phyloP scores from a whole-genome alignment of 2,329 filamentous ascomycete genomes.

The Waltergamsia citrina region DNA sequence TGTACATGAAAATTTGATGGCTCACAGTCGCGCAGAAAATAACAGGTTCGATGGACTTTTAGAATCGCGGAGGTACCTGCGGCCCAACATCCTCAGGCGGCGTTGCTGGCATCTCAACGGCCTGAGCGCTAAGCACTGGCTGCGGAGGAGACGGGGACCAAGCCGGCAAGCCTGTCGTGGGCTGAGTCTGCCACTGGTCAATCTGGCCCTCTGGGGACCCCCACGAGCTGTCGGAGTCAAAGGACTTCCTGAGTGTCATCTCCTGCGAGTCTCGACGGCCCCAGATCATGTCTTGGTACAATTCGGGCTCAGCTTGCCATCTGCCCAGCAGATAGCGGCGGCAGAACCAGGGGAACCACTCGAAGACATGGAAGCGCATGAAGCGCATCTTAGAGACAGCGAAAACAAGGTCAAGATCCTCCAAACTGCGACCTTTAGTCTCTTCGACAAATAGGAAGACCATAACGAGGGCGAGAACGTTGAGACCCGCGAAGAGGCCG shows the following conservation, averaged over 20 bases:
- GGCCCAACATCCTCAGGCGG: neutral
- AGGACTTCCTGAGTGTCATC: neutral
- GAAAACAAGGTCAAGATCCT: slow-evolving; percentile 28
- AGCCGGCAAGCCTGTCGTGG: neutral
- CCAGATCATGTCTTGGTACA: slow-evolving; percentile 24
- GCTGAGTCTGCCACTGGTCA: no score
- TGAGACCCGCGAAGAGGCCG: slow-evolving; percentile 35
- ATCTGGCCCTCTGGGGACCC: no score
- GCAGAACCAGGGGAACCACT: slow-evolving; percentile 25
- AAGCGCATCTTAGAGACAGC: slow-evolving; percentile 26
- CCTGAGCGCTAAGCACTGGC: no score
- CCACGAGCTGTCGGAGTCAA: no score
- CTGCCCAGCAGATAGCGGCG: slow-evolving; percentile 13
- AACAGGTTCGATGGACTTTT: no score
- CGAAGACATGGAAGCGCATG: slow-evolving; percentile 20
- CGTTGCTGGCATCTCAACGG: slow-evolving; percentile 1
- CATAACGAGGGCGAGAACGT: slow-evolving; percentile 32
- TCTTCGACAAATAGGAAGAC: slow-evolving; percentile 31
- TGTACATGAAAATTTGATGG: no score
- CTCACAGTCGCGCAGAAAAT: no score
- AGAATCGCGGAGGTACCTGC: no score
- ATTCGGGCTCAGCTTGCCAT: slow-evolving; percentile 13
- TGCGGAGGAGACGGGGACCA: neutral
- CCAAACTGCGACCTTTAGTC: slow-evolving; percentile 23
- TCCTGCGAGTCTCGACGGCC: slow-evolving; percentile 5